These are phyloP conservation scores for Bisporella sp. DNA, from an alignment of 2,329 filamentous ascomycete genomes.

Conservation along the genomic window DNA sequence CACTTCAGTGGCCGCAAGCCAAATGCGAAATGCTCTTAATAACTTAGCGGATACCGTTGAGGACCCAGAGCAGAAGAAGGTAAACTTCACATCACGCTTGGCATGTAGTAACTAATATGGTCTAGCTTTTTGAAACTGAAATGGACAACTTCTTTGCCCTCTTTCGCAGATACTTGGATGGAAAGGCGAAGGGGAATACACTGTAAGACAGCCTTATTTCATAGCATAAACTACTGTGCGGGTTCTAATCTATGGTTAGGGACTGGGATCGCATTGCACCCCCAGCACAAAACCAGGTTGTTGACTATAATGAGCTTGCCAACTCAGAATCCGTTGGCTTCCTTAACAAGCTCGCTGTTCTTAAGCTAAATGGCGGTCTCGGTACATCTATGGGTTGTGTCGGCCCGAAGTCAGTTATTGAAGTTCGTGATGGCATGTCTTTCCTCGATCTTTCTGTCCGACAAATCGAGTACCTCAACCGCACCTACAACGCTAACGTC, in stretches of 20 bases:
- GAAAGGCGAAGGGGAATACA: slow-evolving; percentile 96
- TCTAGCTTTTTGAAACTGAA: slow-evolving; percentile 89
- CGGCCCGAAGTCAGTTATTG: slow-evolving; percentile 98
- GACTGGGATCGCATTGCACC: slow-evolving; percentile 97
- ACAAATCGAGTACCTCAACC: slow-evolving; percentile 98
- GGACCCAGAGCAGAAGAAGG: slow-evolving; percentile 78
- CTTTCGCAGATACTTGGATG: slow-evolving; percentile 96
- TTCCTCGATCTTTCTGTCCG: slow-evolving; percentile 98
- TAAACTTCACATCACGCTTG: slow-evolving; percentile 32
- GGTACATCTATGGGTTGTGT: slow-evolving; percentile 99
- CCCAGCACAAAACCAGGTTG: slow-evolving; percentile 86
- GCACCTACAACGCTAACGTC: slow-evolving; percentile 94
- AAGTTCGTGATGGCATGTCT: slow-evolving; percentile 99
- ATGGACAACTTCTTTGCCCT: slow-evolving; percentile 99
- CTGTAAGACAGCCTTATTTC: slow-evolving; percentile 47
- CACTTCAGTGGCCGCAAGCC: slow-evolving; percentile 92
- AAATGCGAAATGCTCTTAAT: slow-evolving; percentile 98
- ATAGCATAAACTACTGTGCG: background rate
- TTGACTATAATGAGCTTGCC: slow-evolving; percentile 85
- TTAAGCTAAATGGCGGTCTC: slow-evolving; percentile 98
- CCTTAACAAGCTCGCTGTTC: slow-evolving; percentile 93
- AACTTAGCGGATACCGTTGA: slow-evolving; percentile 83
- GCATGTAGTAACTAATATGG: background rate
- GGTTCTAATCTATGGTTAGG: slow-evolving; percentile 36
- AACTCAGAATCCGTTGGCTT: slow-evolving; percentile 89